phyloP scores from a whole-genome alignment of 1,139 yeast species.

The Tardiomyces digboiensis region DNA sequence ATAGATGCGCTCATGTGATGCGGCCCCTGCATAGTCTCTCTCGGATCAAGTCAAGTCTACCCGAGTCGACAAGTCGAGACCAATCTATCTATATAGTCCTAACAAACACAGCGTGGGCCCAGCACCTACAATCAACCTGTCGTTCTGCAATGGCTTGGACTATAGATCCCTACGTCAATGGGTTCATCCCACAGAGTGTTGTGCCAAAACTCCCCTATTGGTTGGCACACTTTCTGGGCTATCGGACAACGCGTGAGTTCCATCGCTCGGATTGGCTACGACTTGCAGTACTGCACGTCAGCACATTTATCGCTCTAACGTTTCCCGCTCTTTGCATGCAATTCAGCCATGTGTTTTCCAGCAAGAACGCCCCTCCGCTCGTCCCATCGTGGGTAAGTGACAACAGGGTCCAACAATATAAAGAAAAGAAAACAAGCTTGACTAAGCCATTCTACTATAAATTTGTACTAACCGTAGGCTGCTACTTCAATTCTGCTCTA shows the following conservation, averaged over 20 bases:
- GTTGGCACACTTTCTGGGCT: constrained; percentile 5
- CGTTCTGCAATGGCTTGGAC: constrained; percentile 32
- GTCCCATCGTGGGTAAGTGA: constrained; percentile 38
- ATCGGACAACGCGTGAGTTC: constrained; percentile 2
- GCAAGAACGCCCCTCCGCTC: constrained; percentile 41
- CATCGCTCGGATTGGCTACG: constrained; percentile 7
- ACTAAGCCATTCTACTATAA: too few species aligned
- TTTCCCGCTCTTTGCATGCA: constrained; percentile 43
- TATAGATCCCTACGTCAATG: neutral
- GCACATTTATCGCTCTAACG: constrained; percentile 44
- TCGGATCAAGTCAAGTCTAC: too few species aligned
- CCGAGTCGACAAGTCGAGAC: too few species aligned
- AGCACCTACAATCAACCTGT: constrained; percentile 1
- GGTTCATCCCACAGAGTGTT: neutral
- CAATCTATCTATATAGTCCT: too few species aligned
- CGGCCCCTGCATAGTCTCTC: too few species aligned
- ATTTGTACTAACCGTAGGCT: constrained; percentile 29
- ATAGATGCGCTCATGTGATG: too few species aligned
- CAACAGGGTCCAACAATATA: too few species aligned
- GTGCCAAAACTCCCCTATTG: constrained; percentile 2
- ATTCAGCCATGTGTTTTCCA: constrained; percentile 35
- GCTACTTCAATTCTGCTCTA: constrained; percentile 58
- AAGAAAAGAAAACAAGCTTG: too few species aligned
- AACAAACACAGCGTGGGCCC: neutral
- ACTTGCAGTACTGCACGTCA: constrained; percentile 17